These are phyloP conservation scores for Diaporthe caulivora DNA, from an alignment of 2,329 filamentous ascomycete genomes.

Conservation along the genomic window DNA sequence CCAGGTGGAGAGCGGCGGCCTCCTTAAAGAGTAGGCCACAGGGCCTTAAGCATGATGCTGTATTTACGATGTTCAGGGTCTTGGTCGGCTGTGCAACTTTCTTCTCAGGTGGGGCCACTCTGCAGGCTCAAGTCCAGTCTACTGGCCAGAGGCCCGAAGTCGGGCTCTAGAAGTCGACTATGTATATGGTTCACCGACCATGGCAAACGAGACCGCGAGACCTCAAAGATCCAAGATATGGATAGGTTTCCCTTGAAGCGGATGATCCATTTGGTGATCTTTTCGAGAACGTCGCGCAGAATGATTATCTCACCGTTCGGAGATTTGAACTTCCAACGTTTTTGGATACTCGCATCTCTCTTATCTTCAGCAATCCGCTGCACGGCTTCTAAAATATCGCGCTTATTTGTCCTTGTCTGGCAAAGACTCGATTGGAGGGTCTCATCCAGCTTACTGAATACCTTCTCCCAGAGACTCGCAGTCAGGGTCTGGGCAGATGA, in stretches of 20 bases:
- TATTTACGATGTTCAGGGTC: no score
- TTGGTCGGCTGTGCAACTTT: no score
- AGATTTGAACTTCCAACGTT: neutral
- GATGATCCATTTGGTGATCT: slow-evolving; percentile 6
- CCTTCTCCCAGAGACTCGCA: neutral
- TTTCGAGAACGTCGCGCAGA: slow-evolving; percentile 15
- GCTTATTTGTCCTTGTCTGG: neutral
- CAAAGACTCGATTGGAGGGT: neutral
- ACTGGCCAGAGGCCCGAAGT: no score
- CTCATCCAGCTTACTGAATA: neutral
- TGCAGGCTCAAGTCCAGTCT: no score
- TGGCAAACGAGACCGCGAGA: no score
- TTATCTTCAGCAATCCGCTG: neutral
- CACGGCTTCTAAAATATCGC: neutral
- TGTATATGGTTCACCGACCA: no score
- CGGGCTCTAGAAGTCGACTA: no score
- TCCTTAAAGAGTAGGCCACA: no score
- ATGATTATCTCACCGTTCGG: neutral
- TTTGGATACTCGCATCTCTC: neutral
- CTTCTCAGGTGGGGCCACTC: no score
- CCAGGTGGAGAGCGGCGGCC: no score
- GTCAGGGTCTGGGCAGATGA: neutral
- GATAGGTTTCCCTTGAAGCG: slow-evolving; percentile 9
- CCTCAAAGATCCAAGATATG: no score
- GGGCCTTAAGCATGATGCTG: no score